Conservation (phyloP, 768 basidiomycete genomes). For the Russula griseocarnosa region DNA sequence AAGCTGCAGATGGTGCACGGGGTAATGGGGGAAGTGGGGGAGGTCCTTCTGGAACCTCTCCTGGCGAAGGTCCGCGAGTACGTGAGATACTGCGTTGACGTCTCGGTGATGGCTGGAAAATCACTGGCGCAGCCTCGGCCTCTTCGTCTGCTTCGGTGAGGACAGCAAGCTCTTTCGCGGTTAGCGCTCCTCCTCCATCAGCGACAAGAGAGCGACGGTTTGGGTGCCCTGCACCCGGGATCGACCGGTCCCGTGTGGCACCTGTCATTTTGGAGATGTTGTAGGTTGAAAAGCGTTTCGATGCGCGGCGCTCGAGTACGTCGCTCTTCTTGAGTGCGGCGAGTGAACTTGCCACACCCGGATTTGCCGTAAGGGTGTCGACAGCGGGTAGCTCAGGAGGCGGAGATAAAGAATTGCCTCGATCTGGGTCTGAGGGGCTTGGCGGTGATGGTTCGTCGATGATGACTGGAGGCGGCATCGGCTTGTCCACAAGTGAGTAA, state of each 20-base stretch:
- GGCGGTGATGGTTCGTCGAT: conserved; percentile 46
- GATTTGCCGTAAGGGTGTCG: conserved; percentile 46
- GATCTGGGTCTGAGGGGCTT: conserved; percentile 28
- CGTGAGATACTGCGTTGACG: conserved; percentile 30
- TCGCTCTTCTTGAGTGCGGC: conserved; percentile 87
- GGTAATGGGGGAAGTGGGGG: conserved; percentile 37
- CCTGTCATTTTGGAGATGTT: conserved; percentile 93
- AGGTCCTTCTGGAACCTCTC: conserved; percentile 33
- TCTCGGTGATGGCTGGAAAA: conserved; percentile 24
- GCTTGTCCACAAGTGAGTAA: conserved; percentile 75
- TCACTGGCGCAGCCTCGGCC: conserved; percentile 27
- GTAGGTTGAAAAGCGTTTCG: conserved; percentile 93
- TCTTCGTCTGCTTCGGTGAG: conserved; percentile 75
- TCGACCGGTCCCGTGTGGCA: conserved; percentile 43
- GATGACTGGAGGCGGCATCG: conserved; percentile 51
- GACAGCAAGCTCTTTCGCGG: conserved; percentile 67
- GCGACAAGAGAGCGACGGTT: conserved; percentile 65
- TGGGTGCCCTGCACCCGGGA: conserved; percentile 39
- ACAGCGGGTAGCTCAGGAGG: conserved; percentile 39
- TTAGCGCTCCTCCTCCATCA: conserved; percentile 53
- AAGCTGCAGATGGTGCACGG: not conserved
- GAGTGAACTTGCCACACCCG: conserved; percentile 64
- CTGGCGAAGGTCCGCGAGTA: conserved; percentile 29
- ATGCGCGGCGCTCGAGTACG: conserved; percentile 83
- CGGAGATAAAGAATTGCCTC: conserved; percentile 26